These are phyloP conservation scores for Dothistroma pini DNA, from an alignment of 2,329 filamentous ascomycete species.

Conservation along the genomic window DNA sequence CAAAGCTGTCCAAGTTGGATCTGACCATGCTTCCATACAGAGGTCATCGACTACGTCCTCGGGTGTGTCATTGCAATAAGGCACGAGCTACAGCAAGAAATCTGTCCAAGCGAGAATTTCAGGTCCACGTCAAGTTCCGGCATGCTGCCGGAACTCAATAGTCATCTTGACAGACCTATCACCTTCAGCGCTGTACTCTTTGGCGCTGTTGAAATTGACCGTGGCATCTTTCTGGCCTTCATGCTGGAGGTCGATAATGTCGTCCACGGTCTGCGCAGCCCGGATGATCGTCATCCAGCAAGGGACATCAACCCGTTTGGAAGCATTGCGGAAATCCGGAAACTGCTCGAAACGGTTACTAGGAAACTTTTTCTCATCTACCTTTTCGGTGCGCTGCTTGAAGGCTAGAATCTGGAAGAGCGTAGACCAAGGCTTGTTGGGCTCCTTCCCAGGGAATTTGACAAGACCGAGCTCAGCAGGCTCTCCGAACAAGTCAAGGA, in stretches of 20 bases:
- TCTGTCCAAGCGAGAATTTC: constrained; percentile 31
- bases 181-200: neutral
- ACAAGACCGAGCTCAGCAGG: neutral
- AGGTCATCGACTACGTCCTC: constrained; percentile 1
- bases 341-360: neutral
- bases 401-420: constrained; percentile 7
- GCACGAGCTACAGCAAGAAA: constrained; percentile 15
- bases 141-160: constrained; percentile 34
- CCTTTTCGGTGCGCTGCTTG: neutral
- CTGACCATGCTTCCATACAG: constrained; percentile 7
- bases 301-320: constrained; percentile 5
- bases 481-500: neutral
- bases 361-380: constrained; percentile 1
- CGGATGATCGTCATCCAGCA: constrained; percentile 14
- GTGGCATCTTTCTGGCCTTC: neutral
- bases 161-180: constrained; percentile 18
- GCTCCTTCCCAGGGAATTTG: neutral
- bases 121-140: constrained; percentile 22
- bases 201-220: constrained; percentile 17
- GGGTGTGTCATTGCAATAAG: constrained; percentile 11
- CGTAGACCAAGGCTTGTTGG: constrained; percentile 16
- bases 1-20: constrained; percentile 3
- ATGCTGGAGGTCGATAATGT: constrained; percentile 12
- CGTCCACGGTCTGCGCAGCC: constrained; percentile 6
- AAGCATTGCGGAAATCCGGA: constrained; percentile 4